Conservation (phyloP, 805 yeast species). For the Ascoidea rubescens region DNA sequence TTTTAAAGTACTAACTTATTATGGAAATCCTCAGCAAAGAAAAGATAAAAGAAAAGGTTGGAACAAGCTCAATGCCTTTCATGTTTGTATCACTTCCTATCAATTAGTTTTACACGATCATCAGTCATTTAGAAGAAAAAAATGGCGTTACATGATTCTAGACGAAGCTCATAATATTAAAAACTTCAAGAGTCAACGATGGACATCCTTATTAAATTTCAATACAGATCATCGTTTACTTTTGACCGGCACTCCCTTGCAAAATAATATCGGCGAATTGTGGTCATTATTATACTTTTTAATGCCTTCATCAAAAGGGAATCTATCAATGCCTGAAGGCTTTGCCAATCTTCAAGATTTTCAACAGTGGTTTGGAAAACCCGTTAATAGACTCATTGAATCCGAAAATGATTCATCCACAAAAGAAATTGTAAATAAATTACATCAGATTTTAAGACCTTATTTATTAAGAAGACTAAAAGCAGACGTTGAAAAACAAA, state of each 20-base stretch:
- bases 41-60: conserved; percentile 93
- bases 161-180: conserved; percentile 98
- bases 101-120: conserved; percentile 98
- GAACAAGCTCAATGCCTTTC: conserved; percentile 93
- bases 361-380: conserved; percentile 98
- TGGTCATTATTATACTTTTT: conserved; percentile 92
- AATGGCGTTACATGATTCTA: conserved; percentile 91
- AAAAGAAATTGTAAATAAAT: conserved; percentile 65
- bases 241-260: conserved; percentile 94
- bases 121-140: conserved; percentile 78
- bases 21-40: conserved; percentile 94
- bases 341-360: conserved; percentile 93
- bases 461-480: conserved; percentile 82
- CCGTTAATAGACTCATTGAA: conserved; percentile 86
- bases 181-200: conserved; percentile 88
- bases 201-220: conserved; percentile 92
- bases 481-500: conserved; percentile 94
- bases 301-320: conserved; percentile 79
- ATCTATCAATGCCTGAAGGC: conserved; percentile 78
- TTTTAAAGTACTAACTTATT: conserved; percentile 85
- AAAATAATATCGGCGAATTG: conserved; percentile 84
- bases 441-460: conserved; percentile 90
- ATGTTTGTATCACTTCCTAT: conserved; percentile 92
- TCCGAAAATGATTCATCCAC: conserved; percentile 71
- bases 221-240: conserved; percentile 80